Evolutionary conservation across 768 basidiomycete genomes (phyloP), one percentile per base, ranked within the genome.

Genomic region (Psilocybe cubensis): DNA sequence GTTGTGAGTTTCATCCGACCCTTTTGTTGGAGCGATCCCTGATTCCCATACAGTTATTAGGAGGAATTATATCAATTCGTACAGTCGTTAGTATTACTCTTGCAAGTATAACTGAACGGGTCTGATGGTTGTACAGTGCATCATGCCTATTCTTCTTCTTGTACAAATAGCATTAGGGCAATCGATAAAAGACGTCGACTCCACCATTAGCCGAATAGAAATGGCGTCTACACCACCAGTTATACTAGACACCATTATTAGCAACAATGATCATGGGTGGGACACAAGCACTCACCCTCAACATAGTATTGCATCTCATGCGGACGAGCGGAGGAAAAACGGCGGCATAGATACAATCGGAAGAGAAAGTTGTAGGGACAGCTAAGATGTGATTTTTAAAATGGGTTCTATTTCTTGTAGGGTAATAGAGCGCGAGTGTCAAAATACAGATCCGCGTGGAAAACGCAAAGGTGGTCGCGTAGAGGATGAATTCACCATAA

Each of bases 61-160:
- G 50, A 43, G 61, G 57, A 4, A 59, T 58, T 8, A 63, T 66
- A 42, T 41, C 52, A 7, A 61, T 63, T 24, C 62, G 68, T 7
- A 29, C 63, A 7, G 68, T 68, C 8, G 68, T 68, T 28, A 59
- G 68, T 61, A 20, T 20, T 17, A 43, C 38, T 20, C 10, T 24
- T 25, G 33, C 20, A 8, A n/a, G 20, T 29, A 12, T 28, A 20
- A 11, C 24, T n/a, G 17, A 5, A 12, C n/a, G 21, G 47, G 40
- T 21, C 29, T 53, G n/a, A 46, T 38, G 6, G 35, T 23, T 21
- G 1, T 29, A 23, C 12, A 70, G 69, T 64, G 67, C 29, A 66
- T 70, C 41, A 61, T 63, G 62, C 69, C 69, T 6, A 65, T 64
- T 17, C 60, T 70, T 12, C 63, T 70, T 18, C 63, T 68, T 42